phyloP scores from a whole-genome alignment of 208 protist genomes.

The Leptomonas seymouri region DNA sequence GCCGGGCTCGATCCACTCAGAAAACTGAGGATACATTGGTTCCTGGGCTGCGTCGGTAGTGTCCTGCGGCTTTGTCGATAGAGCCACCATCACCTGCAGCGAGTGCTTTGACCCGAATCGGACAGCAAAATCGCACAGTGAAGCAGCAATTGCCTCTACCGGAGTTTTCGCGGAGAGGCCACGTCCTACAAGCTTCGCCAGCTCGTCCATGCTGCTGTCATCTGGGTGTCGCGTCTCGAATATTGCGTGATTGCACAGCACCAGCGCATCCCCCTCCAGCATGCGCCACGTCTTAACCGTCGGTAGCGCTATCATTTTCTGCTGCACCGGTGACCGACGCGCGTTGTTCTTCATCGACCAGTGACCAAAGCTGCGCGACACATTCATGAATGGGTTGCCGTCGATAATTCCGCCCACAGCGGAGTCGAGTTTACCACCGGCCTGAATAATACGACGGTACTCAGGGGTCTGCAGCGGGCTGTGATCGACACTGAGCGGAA shows the following conservation, averaged over 20 bases:
- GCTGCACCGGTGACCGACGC: slow-evolving; percentile 55
- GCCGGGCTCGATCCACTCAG: slow-evolving; percentile 68
- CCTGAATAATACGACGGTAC: slow-evolving; percentile 64
- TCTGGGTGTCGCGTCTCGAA: slow-evolving; percentile 70
- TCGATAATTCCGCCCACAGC: slow-evolving; percentile 61
- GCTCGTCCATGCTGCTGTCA: slow-evolving; percentile 75
- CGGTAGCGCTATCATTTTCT: slow-evolving; percentile 80
- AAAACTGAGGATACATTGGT: slow-evolving; percentile 12
- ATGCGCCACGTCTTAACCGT: slow-evolving; percentile 73
- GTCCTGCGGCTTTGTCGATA: slow-evolving; percentile 26
- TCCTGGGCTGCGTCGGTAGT: background rate
- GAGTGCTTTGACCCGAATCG: slow-evolving; percentile 75
- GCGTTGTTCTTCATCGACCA: slow-evolving; percentile 80
- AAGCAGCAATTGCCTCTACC: slow-evolving; percentile 59
- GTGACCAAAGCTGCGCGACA: slow-evolving; percentile 82
- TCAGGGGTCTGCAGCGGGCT: slow-evolving; percentile 54
- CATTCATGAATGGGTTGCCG: slow-evolving; percentile 73
- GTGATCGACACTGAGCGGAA: slow-evolving; percentile 79
- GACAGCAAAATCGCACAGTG: slow-evolving; percentile 80
- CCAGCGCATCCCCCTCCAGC: slow-evolving; percentile 71
- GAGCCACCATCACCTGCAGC: slow-evolving; percentile 77
- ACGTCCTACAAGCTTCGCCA: slow-evolving; percentile 65
- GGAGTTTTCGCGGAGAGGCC: slow-evolving; percentile 39
- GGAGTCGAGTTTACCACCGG: slow-evolving; percentile 60
- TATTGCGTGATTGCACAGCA: slow-evolving; percentile 74